Evolutionary conservation across 441 rosid genomes (phyloP).

Genomic region (Corymbia calophylla): DNA sequence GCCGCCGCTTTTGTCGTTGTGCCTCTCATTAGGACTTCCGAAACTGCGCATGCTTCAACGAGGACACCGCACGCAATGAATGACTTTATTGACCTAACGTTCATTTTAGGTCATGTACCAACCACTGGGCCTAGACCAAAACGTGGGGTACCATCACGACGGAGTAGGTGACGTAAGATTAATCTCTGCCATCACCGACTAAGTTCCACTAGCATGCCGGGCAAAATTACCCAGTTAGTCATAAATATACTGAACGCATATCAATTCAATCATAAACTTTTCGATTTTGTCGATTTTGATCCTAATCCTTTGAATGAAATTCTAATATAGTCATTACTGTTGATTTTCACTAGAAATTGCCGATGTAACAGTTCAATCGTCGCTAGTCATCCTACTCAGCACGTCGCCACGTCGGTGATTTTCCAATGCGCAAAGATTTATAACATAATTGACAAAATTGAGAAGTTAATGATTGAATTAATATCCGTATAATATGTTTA

Average conservation of each 20-base stretch:
- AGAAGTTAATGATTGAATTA: neutral
- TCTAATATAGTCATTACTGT: accelerated
- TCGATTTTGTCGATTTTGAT: neutral
- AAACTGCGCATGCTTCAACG: neutral
- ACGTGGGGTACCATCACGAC: neutral
- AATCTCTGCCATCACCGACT: neutral
- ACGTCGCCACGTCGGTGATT: accelerated
- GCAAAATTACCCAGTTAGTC: neutral
- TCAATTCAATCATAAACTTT: neutral
- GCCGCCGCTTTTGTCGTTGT: neutral
- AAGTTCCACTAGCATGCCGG: neutral
- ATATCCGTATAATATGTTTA: neutral
- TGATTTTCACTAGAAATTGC: neutral
- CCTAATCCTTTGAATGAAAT: accelerated
- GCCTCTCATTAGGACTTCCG: neutral
- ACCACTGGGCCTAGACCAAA: neutral
- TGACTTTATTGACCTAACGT: neutral
- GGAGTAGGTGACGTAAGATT: neutral
- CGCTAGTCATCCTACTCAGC: accelerated
- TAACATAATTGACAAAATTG: neutral
- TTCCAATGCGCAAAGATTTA: neutral
- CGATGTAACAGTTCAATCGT: accelerated
- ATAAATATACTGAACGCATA: neutral
- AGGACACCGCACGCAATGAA: neutral
- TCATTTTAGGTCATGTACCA: neutral